These are phyloP conservation scores for Pseudocercospora crystallina DNA, from an alignment of 2,329 filamentous ascomycete species.

Conservation along the genomic window DNA sequence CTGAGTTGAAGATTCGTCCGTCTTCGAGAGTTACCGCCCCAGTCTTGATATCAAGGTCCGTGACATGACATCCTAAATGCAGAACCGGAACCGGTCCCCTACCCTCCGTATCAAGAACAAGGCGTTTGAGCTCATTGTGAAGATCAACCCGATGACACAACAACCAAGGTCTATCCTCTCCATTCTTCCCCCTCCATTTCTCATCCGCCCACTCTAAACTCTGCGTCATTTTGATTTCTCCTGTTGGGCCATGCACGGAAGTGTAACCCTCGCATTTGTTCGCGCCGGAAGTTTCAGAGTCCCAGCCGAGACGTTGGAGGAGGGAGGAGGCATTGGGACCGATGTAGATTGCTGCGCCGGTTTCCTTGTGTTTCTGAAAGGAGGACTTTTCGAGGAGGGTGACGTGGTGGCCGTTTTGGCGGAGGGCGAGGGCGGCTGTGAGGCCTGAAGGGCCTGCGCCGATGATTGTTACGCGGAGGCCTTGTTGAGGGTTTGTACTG, in stretches of 20 bases:
- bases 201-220: neutral
- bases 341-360: conserved; percentile 61
- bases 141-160: conserved; percentile 32
- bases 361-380: conserved; percentile 45
- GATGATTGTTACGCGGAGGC: conserved; percentile 37
- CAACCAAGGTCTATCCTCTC: conserved; percentile 45
- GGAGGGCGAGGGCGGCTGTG: conserved; percentile 52
- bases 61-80: conserved; percentile 24
- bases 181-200: neutral
- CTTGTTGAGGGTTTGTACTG: neutral
- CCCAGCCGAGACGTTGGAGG: conserved; percentile 38
- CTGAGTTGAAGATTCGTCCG: conserved; percentile 28
- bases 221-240: conserved; percentile 29
- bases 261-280: conserved; percentile 11
- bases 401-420: conserved; percentile 53
- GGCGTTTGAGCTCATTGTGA: conserved; percentile 29
- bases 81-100: conserved; percentile 22
- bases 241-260: conserved; percentile 29
- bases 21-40: conserved; percentile 27
- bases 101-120: conserved; percentile 23
- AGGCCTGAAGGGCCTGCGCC: conserved; percentile 55
- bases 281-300: conserved; percentile 24
- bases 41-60: conserved; percentile 22
- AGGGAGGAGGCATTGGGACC: conserved; percentile 61
- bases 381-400: conserved; percentile 56